These are phyloP conservation scores for Capronia epimyces DNA, from an alignment of 2,329 filamentous ascomycete genomes.

Conservation along the genomic window DNA sequence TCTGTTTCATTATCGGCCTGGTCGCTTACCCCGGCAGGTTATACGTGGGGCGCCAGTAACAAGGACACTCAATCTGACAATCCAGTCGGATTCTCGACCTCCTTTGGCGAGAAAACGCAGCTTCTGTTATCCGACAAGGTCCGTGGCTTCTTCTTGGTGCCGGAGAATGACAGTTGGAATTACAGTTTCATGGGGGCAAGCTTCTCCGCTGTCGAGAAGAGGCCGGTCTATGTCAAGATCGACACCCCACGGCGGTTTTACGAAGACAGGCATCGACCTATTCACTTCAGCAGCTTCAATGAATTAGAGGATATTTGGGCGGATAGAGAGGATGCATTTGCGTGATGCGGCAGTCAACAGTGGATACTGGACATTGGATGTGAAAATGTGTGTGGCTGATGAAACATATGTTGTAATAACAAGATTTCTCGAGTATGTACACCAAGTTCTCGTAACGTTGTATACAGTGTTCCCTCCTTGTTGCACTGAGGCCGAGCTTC, in stretches of 20 bases:
- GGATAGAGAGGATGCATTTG: conserved; percentile 87
- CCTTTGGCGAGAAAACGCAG: conserved; percentile 93
- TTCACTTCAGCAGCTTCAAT: conserved; percentile 96
- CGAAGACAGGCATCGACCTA: conserved; percentile 80
- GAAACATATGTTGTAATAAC: too few relatives aligned
- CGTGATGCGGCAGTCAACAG: conserved; percentile 50
- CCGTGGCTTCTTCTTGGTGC: conserved; percentile 91
- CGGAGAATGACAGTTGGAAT: conserved; percentile 87
- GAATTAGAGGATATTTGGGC: conserved; percentile 97
- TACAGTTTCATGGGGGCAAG: conserved; percentile 95
- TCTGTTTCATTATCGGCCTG: conserved; percentile 92
- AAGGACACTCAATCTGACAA: conserved; percentile 88
- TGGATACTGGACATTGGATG: too few relatives aligned
- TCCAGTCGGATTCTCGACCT: conserved; percentile 85
- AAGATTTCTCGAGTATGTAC: too few relatives aligned
- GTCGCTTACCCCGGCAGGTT: conserved; percentile 84
- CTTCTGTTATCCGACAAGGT: conserved; percentile 88
- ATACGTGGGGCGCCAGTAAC: conserved; percentile 96
- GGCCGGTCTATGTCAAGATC: conserved; percentile 82
- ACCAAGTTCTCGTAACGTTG: too few relatives aligned
- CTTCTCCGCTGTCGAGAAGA: conserved; percentile 85
- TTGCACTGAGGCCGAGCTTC: too few relatives aligned
- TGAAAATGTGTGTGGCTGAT: too few relatives aligned
- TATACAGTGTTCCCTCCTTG: too few relatives aligned
- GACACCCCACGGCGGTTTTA: conserved; percentile 87